Evolutionary conservation across 352 stramenopile species (phyloP), one percentile per base, ranked within the genome.

Genomic region (Pythium graminicola): DNA sequence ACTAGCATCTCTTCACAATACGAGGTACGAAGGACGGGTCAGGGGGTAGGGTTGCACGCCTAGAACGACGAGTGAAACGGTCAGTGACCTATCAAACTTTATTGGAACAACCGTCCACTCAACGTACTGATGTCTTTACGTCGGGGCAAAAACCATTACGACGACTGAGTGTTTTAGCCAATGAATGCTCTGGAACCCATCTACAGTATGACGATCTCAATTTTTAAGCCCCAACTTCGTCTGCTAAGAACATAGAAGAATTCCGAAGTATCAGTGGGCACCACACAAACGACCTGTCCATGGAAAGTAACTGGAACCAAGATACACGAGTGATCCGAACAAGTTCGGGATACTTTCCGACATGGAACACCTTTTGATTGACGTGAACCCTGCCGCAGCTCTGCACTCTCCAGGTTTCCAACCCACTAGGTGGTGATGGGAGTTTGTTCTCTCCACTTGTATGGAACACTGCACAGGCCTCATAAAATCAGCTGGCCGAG

Each of bases 181-280:
- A 58, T 58, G 28, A 45, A 27, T 31, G 29, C 14, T 17, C 35
- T 24, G 3, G 3, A 28, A 14, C 0, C 2, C 22, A 35, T 19
- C 29, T 20, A 50, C 40, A 3, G 6, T 9, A 36, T 58, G 50
- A 58, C 50, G 50, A 58, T 58, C 50, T 50, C 23, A 58, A 43
- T 24, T 39, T 26, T 4, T 14, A 47, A 24, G 2, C 41, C 41
- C 31, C 7, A 24, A 35, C 10, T 13, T 35, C 29, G 29, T 13
- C 13, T 11, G 35, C n/a, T n/a, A 16, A 6, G 27, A 39, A 40
- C n/a, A 1, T 28, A 2, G 3, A 1, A 11, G 40, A 44, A 46
- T 46, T 48, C 41, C 23, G 13, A 26, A 40, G 39, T 50, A 20
- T 49, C 42, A 49, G 42, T 49, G 36, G 13, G 20, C 40, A 3